These are phyloP conservation scores for Plantago lanceolata DNA, from an alignment of 305 asterid species.

Conservation along the genomic window DNA sequence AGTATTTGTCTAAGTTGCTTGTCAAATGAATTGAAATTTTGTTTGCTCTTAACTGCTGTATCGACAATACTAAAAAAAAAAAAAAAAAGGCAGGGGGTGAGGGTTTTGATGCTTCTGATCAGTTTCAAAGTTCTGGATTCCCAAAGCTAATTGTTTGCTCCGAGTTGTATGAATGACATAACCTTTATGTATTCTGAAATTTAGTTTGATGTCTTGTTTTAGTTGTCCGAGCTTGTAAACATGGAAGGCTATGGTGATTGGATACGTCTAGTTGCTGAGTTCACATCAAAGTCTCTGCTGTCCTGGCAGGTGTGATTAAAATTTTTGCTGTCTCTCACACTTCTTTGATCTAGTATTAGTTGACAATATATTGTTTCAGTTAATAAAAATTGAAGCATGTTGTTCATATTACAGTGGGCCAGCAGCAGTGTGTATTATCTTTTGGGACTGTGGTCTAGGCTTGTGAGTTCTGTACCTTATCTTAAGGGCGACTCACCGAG, in stretches of 20 bases:
- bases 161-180: background rate
- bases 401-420: slow-evolving; percentile 79
- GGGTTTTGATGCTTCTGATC: background rate
- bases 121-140: background rate
- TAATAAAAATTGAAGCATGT: slow-evolving; percentile 13
- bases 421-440: slow-evolving; percentile 97
- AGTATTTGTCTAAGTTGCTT: too few species aligned
- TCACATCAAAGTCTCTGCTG: slow-evolving; percentile 80
- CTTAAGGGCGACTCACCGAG: slow-evolving; percentile 95
- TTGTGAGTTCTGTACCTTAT: slow-evolving; percentile 93
- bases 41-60: too few species aligned
- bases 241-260: slow-evolving; percentile 98
- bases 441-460: slow-evolving; percentile 96
- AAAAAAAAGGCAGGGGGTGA: too few species aligned
- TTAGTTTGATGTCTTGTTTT: slow-evolving; percentile 30
- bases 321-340: slow-evolving; percentile 17
- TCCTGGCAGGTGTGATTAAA: slow-evolving; percentile 93
- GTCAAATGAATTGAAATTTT: too few species aligned
- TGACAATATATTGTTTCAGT: slow-evolving; percentile 13
- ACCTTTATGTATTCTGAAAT: slow-evolving; percentile 1
- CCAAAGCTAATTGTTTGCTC: background rate
- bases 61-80: too few species aligned
- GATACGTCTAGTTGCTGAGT: slow-evolving; percentile 97
- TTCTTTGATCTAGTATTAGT: slow-evolving; percentile 19
- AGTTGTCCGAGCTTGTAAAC: slow-evolving; percentile 91